phyloP scores from a whole-genome alignment of 2,329 filamentous ascomycete genomes.

The Byssoonygena ceratinophila region DNA sequence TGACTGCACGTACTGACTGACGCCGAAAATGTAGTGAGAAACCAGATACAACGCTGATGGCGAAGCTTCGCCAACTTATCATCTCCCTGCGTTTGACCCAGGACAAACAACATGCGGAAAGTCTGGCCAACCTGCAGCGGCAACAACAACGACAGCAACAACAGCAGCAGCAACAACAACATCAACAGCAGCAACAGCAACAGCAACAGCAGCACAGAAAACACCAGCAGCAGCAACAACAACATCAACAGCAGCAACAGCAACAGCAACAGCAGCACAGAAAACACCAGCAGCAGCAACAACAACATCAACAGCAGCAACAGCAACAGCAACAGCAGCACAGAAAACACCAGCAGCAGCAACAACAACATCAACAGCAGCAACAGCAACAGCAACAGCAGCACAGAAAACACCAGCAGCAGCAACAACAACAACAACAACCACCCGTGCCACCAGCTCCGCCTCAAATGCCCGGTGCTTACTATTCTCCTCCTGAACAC shows the following conservation, averaged over 20 bases:
- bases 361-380: background rate
- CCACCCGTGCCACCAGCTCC: background rate
- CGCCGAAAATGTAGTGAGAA: slow-evolving; percentile 9
- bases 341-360: background rate
- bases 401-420: background rate
- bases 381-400: slow-evolving; percentile 8
- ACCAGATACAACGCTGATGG: slow-evolving; percentile 15
- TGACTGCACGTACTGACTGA: background rate
- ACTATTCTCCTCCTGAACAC: background rate
- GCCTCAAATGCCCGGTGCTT: background rate
- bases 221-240: slow-evolving; percentile 7
- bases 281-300: slow-evolving; percentile 7
- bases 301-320: background rate
- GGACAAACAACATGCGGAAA: slow-evolving; percentile 9
- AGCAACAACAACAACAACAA: background rate
- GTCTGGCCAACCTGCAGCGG: background rate
- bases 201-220: background rate
- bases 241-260: background rate
- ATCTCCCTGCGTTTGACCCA: slow-evolving; percentile 10
- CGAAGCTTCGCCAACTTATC: slow-evolving; percentile 17
- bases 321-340: background rate
- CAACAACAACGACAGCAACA: slow-evolving; percentile 1
- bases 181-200: background rate
- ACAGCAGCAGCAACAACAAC: slow-evolving; percentile 8
- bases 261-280: slow-evolving; percentile 1